Conservation (phyloP, 192 early-diverging fungal genomes). For the Dissophora globulifera region DNA sequence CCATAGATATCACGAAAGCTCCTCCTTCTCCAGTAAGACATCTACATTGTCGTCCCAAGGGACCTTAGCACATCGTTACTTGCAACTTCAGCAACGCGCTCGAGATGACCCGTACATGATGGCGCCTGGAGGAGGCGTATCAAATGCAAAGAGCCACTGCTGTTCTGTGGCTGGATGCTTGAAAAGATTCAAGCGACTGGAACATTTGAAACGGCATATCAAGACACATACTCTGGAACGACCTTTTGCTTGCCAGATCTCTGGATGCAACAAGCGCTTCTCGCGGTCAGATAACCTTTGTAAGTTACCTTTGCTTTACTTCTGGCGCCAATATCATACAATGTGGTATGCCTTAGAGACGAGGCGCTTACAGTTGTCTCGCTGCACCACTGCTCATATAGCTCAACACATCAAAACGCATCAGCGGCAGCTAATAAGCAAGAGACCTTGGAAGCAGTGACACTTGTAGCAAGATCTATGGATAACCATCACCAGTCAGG, state of each 20-base stretch:
- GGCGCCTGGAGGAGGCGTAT: too few species aligned
- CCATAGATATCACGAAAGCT: neutral
- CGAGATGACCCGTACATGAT: too few species aligned
- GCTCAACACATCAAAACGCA: slow-evolving; percentile 55
- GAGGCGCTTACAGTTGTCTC: too few species aligned
- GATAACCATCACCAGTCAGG: too few species aligned
- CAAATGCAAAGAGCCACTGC: slow-evolving; percentile 50
- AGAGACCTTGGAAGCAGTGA: slow-evolving; percentile 39
- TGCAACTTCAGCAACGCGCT: neutral
- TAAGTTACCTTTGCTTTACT: slow-evolving; percentile 20
- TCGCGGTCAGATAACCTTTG: slow-evolving; percentile 79
- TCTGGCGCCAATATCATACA: too few species aligned
- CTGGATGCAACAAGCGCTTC: slow-evolving; percentile 82
- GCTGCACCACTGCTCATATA: too few species aligned
- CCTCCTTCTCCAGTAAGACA: neutral
- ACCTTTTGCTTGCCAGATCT: slow-evolving; percentile 71
- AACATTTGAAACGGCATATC: slow-evolving; percentile 87
- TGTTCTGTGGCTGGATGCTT: slow-evolving; percentile 36
- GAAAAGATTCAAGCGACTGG: slow-evolving; percentile 64
- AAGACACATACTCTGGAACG: slow-evolving; percentile 80
- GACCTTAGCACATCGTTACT: too few species aligned
- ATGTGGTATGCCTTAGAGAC: too few species aligned
- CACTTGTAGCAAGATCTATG: slow-evolving; percentile 8
- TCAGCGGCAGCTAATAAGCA: slow-evolving; percentile 45
- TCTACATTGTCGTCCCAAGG: too few species aligned